A percentile compares a stretch with the other conserved stretches of the same genome.
phyloP scores from a whole-genome alignment of 179 eudicot species.

The Carnegiea gigantea region DNA sequence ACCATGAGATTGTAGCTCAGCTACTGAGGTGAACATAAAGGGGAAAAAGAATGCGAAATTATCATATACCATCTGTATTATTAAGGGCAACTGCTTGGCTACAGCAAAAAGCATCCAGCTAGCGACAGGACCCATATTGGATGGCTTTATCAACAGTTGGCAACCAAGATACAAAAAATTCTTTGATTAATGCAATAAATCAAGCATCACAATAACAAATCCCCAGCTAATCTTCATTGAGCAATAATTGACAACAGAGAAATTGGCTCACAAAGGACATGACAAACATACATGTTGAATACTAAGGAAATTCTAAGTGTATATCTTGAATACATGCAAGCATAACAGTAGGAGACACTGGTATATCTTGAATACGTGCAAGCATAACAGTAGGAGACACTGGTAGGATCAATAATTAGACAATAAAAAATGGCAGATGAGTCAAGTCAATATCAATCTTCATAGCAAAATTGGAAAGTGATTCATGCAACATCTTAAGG shows the following conservation, averaged over 20 bases:
- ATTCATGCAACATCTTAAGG: background rate
- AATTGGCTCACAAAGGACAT: background rate
- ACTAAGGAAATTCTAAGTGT: background rate
- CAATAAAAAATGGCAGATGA: too few relatives aligned
- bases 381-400: background rate
- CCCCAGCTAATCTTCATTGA: background rate
- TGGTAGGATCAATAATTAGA: background rate
- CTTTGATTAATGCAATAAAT: background rate
- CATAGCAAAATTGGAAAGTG: background rate
- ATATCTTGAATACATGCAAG: background rate
- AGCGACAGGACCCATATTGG: too few relatives aligned
- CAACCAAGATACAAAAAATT: background rate
- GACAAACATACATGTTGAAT: background rate
- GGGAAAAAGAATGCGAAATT: background rate
- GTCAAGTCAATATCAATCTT: background rate
- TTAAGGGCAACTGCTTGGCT: background rate
- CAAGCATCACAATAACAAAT: background rate
- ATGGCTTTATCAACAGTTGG: background rate
- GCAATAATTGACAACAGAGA: background rate
- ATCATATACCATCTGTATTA: background rate
- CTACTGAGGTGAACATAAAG: background rate
- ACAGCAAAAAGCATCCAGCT: background rate
- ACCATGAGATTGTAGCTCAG: background rate
- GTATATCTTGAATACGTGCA: background rate
- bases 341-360: too few relatives aligned